phyloP scores from a whole-genome alignment of 306 rosid genomes.

The Fagus crenata region DNA sequence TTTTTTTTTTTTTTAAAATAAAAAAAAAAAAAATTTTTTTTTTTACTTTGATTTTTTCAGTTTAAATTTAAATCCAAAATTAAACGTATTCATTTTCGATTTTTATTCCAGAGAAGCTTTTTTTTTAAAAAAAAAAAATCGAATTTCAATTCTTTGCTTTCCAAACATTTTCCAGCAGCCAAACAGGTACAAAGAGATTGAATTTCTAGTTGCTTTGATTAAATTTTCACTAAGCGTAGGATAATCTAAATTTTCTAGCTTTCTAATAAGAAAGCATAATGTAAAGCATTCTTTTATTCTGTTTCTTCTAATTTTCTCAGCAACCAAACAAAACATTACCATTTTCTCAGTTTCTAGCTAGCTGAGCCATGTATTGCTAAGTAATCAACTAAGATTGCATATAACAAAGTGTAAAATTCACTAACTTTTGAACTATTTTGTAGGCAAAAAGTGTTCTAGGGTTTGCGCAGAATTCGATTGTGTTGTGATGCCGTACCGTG shows the following conservation, averaged over 20 bases:
- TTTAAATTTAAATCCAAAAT: not conserved
- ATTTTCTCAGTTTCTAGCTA: not conserved
- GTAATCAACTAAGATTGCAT: not conserved
- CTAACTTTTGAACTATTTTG: not conserved
- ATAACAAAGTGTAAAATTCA: not conserved
- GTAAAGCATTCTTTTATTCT: not conserved
- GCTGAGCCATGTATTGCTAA: not conserved
- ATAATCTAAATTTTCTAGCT: not conserved
- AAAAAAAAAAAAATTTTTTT: too few relatives aligned
- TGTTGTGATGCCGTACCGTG: slow-evolving; percentile 69
- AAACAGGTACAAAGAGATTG: not conserved
- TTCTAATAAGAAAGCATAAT: not conserved
- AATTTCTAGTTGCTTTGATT: not conserved
- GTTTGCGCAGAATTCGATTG: not conserved
- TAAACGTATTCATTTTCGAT: not conserved
- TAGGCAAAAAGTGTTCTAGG: slow-evolving; percentile 12
- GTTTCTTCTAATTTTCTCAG: not conserved
- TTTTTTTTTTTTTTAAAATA: not conserved
- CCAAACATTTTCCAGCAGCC: not conserved
- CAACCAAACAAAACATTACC: not conserved
- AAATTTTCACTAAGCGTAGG: not conserved
- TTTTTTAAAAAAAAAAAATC: not conserved
- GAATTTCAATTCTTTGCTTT: not conserved
- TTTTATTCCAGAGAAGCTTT: not conserved
- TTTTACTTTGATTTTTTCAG: not conserved